A percentile compares a stretch with the other conserved stretches of the same genome.
phyloP scores from a whole-genome alignment of 2,329 filamentous ascomycete genomes.

The Aspergillus fischeri region DNA sequence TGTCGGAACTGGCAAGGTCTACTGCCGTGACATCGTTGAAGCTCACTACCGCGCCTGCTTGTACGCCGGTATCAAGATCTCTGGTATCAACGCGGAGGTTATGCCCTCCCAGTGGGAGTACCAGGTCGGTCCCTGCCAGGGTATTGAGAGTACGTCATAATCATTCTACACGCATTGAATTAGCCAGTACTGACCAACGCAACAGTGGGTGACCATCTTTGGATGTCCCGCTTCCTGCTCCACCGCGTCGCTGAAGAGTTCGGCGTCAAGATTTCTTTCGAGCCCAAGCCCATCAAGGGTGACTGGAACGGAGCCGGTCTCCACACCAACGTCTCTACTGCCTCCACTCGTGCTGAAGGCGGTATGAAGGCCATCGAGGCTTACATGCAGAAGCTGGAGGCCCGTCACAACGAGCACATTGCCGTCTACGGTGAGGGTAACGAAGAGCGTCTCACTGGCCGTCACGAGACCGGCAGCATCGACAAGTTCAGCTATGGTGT shows the following conservation, averaged over 20 bases:
- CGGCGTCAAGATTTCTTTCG: conserved; percentile 89
- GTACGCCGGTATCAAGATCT: conserved; percentile 88
- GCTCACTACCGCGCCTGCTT: conserved; percentile 87
- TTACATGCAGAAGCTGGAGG: conserved; percentile 77
- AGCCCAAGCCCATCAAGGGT: conserved; percentile 91
- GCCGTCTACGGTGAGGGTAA: conserved; percentile 95
- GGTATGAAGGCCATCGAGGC: conserved; percentile 94
- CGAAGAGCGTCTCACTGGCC: conserved; percentile 85
- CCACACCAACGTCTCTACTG: conserved; percentile 89
- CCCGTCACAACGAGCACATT: conserved; percentile 77
- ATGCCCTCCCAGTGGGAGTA: conserved; percentile 98
- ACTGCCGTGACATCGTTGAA: conserved; percentile 97
- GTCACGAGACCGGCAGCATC: conserved; percentile 89
- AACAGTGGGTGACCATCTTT: conserved; percentile 89
- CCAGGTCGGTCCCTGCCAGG: conserved; percentile 86
- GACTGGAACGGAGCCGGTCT: conserved; percentile 97
- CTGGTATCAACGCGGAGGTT: conserved; percentile 97
- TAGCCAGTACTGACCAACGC: conserved; percentile 21
- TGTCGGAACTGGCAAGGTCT: conserved; percentile 95
- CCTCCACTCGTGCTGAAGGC: conserved; percentile 81
- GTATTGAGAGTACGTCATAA: conserved; percentile 69
- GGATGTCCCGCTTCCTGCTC: conserved; percentile 86
- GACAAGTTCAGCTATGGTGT: conserved; percentile 93
- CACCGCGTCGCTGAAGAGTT: conserved; percentile 94
- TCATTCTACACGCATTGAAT: no score